Evolutionary conservation across 2,329 filamentous ascomycete genomes (phyloP).

Genomic region (Penicillium fuscoglaucum): DNA sequence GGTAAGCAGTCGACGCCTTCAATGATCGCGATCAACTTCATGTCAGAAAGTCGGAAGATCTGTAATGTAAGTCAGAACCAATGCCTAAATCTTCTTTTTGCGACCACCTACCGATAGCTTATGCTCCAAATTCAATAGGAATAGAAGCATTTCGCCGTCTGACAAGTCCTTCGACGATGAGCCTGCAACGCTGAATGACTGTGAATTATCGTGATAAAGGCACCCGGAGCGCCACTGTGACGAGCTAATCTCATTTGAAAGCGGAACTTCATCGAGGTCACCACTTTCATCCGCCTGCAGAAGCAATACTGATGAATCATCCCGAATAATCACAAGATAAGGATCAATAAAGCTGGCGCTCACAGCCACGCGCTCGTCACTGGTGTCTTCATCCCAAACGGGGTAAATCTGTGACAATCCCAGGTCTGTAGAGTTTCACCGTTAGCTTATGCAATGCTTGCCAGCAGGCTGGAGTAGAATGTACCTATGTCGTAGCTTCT

Average conservation of each 20-base stretch:
- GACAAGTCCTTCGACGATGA: constrained; percentile 18
- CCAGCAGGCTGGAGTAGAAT: constrained; percentile 34
- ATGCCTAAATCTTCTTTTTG: not conserved
- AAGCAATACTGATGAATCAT: constrained; percentile 78
- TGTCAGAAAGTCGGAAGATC: constrained; percentile 74
- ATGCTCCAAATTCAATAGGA: constrained; percentile 73
- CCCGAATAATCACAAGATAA: constrained; percentile 77
- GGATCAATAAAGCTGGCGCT: constrained; percentile 84
- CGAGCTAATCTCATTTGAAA: constrained; percentile 57
- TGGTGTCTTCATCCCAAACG: constrained; percentile 87
- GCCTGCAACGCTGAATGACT: constrained; percentile 52
- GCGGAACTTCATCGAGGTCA: constrained; percentile 80
- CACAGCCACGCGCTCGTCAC: constrained; percentile 70
- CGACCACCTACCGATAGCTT: constrained; percentile 66
- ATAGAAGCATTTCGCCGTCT: constrained; percentile 64
- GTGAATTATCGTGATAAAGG: constrained; percentile 69
- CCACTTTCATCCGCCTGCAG: constrained; percentile 76
- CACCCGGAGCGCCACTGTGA: constrained; percentile 82
- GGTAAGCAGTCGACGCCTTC: constrained; percentile 78
- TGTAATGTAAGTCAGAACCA: constrained; percentile 36
- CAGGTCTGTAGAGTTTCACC: constrained; percentile 60
- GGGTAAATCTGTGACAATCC: constrained; percentile 87
- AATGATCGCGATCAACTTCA: constrained; percentile 71
- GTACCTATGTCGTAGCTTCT: constrained; percentile 86
- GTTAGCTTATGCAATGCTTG: constrained; percentile 3